phyloP scores from a whole-genome alignment of 2,329 filamentous ascomycete species.

The Venturia asperata region DNA sequence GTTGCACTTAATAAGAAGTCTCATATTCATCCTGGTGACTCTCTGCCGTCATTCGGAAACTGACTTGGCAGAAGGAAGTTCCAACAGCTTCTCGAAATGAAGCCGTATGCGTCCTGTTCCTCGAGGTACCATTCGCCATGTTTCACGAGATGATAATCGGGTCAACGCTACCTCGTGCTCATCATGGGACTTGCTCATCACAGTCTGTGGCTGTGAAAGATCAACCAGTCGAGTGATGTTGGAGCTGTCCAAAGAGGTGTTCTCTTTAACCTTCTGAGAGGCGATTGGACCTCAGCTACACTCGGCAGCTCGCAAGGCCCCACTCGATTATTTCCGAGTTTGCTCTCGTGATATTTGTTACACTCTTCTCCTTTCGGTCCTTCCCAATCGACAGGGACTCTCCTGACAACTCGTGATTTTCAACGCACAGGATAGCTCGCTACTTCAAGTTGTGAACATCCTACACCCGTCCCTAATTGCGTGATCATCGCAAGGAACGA shows the following conservation, averaged over 20 bases:
- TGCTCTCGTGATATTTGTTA: slow-evolving; percentile 4
- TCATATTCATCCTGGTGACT: slow-evolving; percentile 3
- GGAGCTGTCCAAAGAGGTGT: slow-evolving; percentile 1
- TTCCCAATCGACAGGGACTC: neutral
- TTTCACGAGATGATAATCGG: slow-evolving; percentile 2
- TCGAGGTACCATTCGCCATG: slow-evolving; percentile 8
- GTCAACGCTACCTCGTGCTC: neutral
- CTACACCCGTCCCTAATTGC: neutral
- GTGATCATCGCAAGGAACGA: neutral
- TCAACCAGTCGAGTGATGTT: neutral
- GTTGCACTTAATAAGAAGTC: neutral
- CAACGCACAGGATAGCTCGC: neutral
- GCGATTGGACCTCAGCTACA: slow-evolving; percentile 2
- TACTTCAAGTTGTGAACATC: neutral
- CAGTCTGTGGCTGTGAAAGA: neutral
- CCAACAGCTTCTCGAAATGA: slow-evolving; percentile 14
- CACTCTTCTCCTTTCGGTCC: neutral
- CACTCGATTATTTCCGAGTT: neutral
- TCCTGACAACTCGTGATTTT: neutral
- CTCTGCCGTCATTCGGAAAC: slow-evolving; percentile 3
- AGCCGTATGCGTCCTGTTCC: neutral
- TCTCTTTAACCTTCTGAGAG: neutral
- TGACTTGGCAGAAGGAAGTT: slow-evolving; percentile 1
- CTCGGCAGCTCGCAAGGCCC: neutral
- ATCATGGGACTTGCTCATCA: slow-evolving; percentile 10